Evolutionary conservation across 139 green algal species (phyloP), one percentile per base, ranked within the genome.

Genomic region (Pleodorina starrii): DNA sequence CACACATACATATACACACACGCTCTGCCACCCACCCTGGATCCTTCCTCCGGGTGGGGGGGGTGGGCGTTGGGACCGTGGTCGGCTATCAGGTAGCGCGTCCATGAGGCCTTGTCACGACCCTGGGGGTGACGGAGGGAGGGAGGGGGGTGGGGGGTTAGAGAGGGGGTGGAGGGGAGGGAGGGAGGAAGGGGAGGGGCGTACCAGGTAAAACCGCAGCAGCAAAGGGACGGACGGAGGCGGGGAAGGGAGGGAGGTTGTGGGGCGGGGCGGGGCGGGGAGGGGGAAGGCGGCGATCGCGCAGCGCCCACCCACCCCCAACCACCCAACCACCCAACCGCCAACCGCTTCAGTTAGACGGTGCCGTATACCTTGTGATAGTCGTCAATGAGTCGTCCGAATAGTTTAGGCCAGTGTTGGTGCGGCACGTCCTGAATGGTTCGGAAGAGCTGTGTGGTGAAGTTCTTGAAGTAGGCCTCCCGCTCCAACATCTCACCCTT

Each of bases 401-500:
- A 88, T 11, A 92, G 51, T 40, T 51, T 76, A 42, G 90, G 57
- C 90, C 90, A 92, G 57, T 90, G 59, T 5, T 89, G 76, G 25
- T 74, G 73, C 10, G 76, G 71, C 23, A 92, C 90, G 19, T 83
- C 89, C 51, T 90, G 90, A 2, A 88, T 21, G 12, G 78, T 88
- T 44, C 85, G 75, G 82, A 90, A 90, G 12, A 92, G 76, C 77
- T 92, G 90, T 5, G 69, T 90, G 23, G 90, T 88, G 78, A 92
- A 92, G 85, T 92, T 92, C 36, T 81, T 85, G 50, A 90, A 92
- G 90, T 92, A 92, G 1, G 72, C 90, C 50, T 90, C 85, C 32
- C 75, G 77, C 71, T 91, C 68, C 77, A 69, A 63, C 29, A 80
- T 54, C 44, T 57, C 68, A 21, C 48, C 54, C 46, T 80, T 80